phyloP scores from a whole-genome alignment of 2,329 filamentous ascomycete species.

The Hypoxylon sp. region DNA sequence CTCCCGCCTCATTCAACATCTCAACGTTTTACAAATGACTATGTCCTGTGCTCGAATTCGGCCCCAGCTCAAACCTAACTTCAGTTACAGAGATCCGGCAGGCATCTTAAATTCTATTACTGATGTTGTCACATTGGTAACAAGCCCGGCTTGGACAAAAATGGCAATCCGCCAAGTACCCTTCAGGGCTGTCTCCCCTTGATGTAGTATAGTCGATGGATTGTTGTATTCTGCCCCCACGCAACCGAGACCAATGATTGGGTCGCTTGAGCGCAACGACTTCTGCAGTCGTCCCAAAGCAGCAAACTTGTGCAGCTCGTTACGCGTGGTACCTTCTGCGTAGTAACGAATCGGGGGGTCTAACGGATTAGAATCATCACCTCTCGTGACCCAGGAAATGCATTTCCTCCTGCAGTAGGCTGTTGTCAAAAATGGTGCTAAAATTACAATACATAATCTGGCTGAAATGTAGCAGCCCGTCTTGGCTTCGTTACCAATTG shows the following conservation, averaged over 20 bases:
- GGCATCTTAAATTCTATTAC: slow-evolving; percentile 31
- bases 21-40: slow-evolving; percentile 1
- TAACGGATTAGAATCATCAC: slow-evolving; percentile 42
- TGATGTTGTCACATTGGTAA: slow-evolving; percentile 41
- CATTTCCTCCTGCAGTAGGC: slow-evolving; percentile 48
- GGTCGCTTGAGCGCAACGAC: slow-evolving; percentile 32
- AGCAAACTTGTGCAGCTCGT: slow-evolving; percentile 42
- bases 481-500: slow-evolving; percentile 39
- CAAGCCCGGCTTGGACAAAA: slow-evolving; percentile 37
- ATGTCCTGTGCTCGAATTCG: slow-evolving; percentile 14
- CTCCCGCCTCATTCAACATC: slow-evolving; percentile 10
- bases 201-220: slow-evolving; percentile 35
- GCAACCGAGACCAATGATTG: slow-evolving; percentile 33
- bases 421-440: slow-evolving; percentile 32
- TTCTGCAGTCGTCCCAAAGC: slow-evolving; percentile 44
- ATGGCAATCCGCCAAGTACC: slow-evolving; percentile 38
- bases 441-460: slow-evolving; percentile 33
- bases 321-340: slow-evolving; percentile 37
- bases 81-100: slow-evolving; percentile 25
- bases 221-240: slow-evolving; percentile 41
- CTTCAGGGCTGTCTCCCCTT: slow-evolving; percentile 40
- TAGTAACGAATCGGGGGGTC: slow-evolving; percentile 38
- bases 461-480: slow-evolving; percentile 46
- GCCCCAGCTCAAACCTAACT: slow-evolving; percentile 34
- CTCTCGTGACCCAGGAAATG: slow-evolving; percentile 44